phyloP scores from a whole-genome alignment of 805 yeast species.

The Metschnikowia gelsemii region DNA sequence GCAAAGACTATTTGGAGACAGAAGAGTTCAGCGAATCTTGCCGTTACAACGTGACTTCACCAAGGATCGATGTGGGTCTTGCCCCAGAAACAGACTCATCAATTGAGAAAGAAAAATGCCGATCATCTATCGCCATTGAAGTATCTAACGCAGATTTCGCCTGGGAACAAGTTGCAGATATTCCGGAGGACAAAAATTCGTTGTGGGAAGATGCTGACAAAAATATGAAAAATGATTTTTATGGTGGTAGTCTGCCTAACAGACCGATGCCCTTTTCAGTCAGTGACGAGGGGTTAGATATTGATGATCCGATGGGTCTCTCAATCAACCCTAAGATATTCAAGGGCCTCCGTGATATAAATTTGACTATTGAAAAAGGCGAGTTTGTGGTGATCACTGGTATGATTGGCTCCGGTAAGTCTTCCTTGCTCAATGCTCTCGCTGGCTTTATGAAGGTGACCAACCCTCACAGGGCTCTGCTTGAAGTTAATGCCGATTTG shows the following conservation, averaged over 20 bases:
- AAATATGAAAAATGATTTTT: not conserved
- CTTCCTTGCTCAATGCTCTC: constrained; percentile 40
- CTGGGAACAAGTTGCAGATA: constrained; percentile 15
- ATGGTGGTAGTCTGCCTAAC: not conserved
- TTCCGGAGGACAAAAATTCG: not conserved
- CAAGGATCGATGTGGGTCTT: no score
- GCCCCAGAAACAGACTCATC: no score
- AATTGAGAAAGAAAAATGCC: not conserved
- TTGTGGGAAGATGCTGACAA: not conserved
- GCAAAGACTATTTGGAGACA: constrained; percentile 51
- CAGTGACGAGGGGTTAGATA: no score
- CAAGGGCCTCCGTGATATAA: constrained; percentile 36
- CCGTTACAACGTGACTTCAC: no score
- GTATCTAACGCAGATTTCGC: constrained; percentile 16
- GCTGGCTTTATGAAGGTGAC: constrained; percentile 40
- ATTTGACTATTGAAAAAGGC: constrained; percentile 29
- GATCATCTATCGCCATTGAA: constrained; percentile 9
- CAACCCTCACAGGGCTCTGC: constrained; percentile 27
- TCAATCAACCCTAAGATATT: constrained; percentile 17
- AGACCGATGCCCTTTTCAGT: no score
- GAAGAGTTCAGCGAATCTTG: constrained; percentile 34
- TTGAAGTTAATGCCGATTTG: constrained; percentile 29
- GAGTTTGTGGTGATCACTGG: constrained; percentile 46
- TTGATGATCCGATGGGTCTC: not conserved
- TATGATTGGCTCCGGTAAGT: constrained; percentile 44